Conservation (phyloP, 2,329 filamentous ascomycete genomes). For the Ophiocordyceps australis region DNA sequence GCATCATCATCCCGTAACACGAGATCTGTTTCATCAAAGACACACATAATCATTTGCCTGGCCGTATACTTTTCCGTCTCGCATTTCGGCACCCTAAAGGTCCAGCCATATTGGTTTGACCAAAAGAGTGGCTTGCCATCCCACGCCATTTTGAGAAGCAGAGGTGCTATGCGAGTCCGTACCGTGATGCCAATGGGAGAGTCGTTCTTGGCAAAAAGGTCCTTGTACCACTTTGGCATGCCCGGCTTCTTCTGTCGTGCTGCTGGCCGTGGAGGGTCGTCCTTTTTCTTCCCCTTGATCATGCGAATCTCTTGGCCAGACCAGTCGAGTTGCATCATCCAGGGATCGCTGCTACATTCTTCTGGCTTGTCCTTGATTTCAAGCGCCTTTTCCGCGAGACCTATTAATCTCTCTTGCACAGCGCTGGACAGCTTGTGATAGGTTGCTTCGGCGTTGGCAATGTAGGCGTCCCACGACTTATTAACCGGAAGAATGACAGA, state of each 20-base stretch:
- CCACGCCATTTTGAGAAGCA: slow-evolving; percentile 74
- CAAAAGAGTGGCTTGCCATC: slow-evolving; percentile 78
- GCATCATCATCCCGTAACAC: slow-evolving; percentile 45
- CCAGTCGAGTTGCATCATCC: slow-evolving; percentile 92
- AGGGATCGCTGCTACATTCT: slow-evolving; percentile 64
- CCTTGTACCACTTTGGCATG: slow-evolving; percentile 93
- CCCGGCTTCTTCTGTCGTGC: slow-evolving; percentile 84
- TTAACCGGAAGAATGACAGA: slow-evolving; percentile 85
- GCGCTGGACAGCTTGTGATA: slow-evolving; percentile 61
- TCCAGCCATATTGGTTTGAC: slow-evolving; percentile 90
- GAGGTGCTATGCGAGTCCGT: slow-evolving; percentile 69
- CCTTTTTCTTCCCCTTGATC: slow-evolving; percentile 81
- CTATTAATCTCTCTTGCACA: slow-evolving; percentile 59
- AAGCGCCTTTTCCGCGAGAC: slow-evolving; percentile 60
- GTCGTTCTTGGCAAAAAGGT: slow-evolving; percentile 55
- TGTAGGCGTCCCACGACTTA: slow-evolving; percentile 71
- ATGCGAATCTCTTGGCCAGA: slow-evolving; percentile 80
- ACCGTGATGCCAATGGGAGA: slow-evolving; percentile 63
- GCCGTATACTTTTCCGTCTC: slow-evolving; percentile 47
- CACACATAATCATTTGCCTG: slow-evolving; percentile 56
- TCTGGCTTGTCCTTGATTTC: slow-evolving; percentile 51
- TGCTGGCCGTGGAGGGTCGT: slow-evolving; percentile 57
- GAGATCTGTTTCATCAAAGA: slow-evolving; percentile 59
- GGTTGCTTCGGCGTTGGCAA: slow-evolving; percentile 67
- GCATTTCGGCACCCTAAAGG: slow-evolving; percentile 53